phyloP scores from a whole-genome alignment of 768 basidiomycete species.

The Pisolithus microcarpus region DNA sequence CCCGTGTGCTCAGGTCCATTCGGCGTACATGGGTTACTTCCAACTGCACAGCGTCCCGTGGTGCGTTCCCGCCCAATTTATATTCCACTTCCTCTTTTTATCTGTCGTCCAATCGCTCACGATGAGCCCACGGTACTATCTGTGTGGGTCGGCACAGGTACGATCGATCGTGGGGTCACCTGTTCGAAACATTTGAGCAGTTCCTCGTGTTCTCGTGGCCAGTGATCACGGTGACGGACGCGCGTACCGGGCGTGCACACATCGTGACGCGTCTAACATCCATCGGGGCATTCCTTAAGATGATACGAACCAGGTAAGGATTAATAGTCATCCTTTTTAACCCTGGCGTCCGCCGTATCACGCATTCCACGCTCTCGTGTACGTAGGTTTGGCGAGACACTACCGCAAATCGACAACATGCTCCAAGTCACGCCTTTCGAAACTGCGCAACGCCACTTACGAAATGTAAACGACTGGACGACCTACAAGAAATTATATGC shows the following conservation, averaged over 20 bases:
- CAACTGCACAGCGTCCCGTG: conserved; percentile 64
- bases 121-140: background rate
- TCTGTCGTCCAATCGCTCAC: background rate
- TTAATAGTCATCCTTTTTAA: too few relatives aligned
- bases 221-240: conserved; percentile 68
- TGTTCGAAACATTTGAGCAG: conserved; percentile 72
- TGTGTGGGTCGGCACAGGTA: conserved; percentile 40
- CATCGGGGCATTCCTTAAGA: conserved; percentile 70
- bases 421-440: conserved; percentile 65
- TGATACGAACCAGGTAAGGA: conserved; percentile 71
- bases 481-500: conserved; percentile 64
- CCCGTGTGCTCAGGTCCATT: conserved; percentile 43
- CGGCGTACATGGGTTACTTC: conserved; percentile 75
- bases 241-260: conserved; percentile 64
- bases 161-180: conserved; percentile 71
- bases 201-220: conserved; percentile 84
- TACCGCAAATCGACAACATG: conserved; percentile 68
- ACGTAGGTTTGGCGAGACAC: conserved; percentile 64
- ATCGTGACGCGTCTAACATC: conserved; percentile 72
- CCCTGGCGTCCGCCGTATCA: background rate
- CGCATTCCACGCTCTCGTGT: background rate
- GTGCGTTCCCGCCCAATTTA: conserved; percentile 27
- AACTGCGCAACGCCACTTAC: conserved; percentile 56
- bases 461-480: conserved; percentile 59
- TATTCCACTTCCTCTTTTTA: background rate